phyloP scores from a whole-genome alignment of 805 yeast genomes.

The Monosporozyma servazzii region DNA sequence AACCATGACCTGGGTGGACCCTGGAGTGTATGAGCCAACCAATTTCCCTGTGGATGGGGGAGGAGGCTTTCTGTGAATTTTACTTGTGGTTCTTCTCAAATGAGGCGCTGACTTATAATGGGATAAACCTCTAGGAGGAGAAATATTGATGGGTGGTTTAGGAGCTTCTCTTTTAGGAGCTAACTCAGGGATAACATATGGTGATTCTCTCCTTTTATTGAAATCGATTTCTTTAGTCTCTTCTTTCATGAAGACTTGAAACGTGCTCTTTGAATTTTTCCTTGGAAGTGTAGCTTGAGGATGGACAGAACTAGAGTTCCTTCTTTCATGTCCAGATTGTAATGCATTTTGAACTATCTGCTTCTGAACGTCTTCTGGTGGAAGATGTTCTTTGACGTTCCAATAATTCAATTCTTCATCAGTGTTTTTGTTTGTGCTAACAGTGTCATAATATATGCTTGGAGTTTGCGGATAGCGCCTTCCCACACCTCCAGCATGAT shows the following conservation, averaged over 20 bases:
- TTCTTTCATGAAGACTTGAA: slow-evolving; percentile 55
- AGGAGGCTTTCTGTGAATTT: slow-evolving; percentile 4
- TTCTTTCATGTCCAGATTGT: background rate
- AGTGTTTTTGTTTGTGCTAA: slow-evolving; percentile 3
- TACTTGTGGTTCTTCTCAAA: slow-evolving; percentile 13
- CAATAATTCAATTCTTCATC: slow-evolving; percentile 24
- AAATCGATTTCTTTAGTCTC: slow-evolving; percentile 71
- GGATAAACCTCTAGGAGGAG: slow-evolving; percentile 17
- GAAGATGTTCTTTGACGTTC: slow-evolving; percentile 19
- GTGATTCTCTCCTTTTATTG: slow-evolving; percentile 69
- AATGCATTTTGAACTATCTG: background rate
- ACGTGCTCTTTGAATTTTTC: slow-evolving; percentile 34
- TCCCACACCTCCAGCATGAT: slow-evolving; percentile 14
- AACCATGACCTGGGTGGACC: slow-evolving; percentile 34
- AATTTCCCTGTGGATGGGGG: slow-evolving; percentile 13
- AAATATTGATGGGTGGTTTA: slow-evolving; percentile 44
- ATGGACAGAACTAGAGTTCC: slow-evolving; percentile 1
- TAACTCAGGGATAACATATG: slow-evolving; percentile 48
- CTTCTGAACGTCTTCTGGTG: background rate
- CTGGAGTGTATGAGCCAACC: slow-evolving; percentile 35
- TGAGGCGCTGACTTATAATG: slow-evolving; percentile 10
- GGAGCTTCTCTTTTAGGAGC: slow-evolving; percentile 68
- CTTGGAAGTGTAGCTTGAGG: slow-evolving; percentile 3
- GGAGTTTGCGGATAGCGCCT: slow-evolving; percentile 29
- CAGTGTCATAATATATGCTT: slow-evolving; percentile 23